Base-by-base conservation (phyloP, 148 eudicot genomes). In the Oxyria digyna region DNA sequence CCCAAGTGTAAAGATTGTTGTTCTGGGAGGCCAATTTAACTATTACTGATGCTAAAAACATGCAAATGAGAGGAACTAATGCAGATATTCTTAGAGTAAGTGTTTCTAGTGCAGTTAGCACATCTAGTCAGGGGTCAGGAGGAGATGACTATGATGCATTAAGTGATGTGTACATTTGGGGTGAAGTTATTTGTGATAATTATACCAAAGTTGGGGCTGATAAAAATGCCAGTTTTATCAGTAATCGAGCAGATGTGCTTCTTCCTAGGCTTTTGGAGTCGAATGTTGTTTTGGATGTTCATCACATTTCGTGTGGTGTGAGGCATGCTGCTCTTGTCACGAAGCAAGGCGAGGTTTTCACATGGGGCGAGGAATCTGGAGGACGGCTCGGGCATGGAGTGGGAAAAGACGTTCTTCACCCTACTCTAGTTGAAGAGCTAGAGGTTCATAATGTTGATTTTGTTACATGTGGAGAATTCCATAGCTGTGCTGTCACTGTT, bases 301-400 rank as follows among this genome's bases (percentile, higher is more conserved):
- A 87, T 74, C 80, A 81, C 67, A 83, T 93, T 43, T 90, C 95
- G 32, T 93, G 98, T 84, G 98, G 98, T 48, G 94, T 90, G 42
- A 79, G 78, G 71, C 91, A 93, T 76, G 95, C 96, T 31, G 85
- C 96, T 67, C 80, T 93, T 24, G 95, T 93, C 72, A 89, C 95
- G 5, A 81, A 88, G 76, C 96, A 87, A 75, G 98, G 98, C 7
- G 98, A 93, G 73, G 79, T 86, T 73, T 93, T 93, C 77, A 89
- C 91, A 6, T 93, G 98, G 98, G 98, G 98, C 42, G 98, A 93
- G 64, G 96, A 93, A 79, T 87, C 98, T 21, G 98, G 98, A 41
- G 98, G 98, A 15, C 84, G 98, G 69, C 86, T 93, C 17, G 98
- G 98, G 57, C 98, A 93, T 77, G 98, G 98, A 55, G 82, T 88